phyloP scores from a whole-genome alignment of 331 rosid genomes.

The Quercus tomentella region DNA sequence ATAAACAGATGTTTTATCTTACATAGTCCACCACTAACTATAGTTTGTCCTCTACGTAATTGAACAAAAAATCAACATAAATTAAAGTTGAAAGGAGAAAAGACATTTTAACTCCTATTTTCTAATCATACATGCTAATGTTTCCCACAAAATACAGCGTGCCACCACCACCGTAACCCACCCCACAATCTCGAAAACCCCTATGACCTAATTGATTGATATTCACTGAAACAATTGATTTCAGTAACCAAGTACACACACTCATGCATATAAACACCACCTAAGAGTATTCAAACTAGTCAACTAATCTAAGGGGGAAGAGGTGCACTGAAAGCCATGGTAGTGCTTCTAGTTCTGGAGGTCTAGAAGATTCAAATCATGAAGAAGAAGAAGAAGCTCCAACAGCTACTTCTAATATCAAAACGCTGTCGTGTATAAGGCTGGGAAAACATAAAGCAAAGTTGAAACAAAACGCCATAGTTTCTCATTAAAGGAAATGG shows the following conservation, averaged over 20 bases:
- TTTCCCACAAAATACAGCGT: background rate
- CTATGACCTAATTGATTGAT: constrained; percentile 44
- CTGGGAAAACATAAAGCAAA: too few relatives aligned
- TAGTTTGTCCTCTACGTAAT: constrained; percentile 3
- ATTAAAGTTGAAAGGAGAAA: background rate
- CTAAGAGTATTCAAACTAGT: background rate
- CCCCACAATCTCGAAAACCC: constrained; percentile 68
- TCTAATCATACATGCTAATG: constrained; percentile 15
- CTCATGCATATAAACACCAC: background rate
- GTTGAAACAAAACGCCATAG: too few relatives aligned
- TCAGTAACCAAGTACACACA: background rate
- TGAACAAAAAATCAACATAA: background rate
- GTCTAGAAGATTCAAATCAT: too few relatives aligned
- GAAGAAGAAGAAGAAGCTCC: too few relatives aligned
- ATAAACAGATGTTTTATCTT: constrained; percentile 9
- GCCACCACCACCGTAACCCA: constrained; percentile 61
- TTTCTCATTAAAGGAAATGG: too few relatives aligned
- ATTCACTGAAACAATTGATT: background rate
- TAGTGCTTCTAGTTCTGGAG: too few relatives aligned
- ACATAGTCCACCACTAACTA: background rate
- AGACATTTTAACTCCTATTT: constrained; percentile 10
- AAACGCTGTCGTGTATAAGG: too few relatives aligned
- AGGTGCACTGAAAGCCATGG: constrained; percentile 51
- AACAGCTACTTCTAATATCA: too few relatives aligned
- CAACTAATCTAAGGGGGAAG: constrained; percentile 86